Evolutionary conservation across 805 yeast genomes (phyloP).

Genomic region (Diddensiella transvaalensis): DNA sequence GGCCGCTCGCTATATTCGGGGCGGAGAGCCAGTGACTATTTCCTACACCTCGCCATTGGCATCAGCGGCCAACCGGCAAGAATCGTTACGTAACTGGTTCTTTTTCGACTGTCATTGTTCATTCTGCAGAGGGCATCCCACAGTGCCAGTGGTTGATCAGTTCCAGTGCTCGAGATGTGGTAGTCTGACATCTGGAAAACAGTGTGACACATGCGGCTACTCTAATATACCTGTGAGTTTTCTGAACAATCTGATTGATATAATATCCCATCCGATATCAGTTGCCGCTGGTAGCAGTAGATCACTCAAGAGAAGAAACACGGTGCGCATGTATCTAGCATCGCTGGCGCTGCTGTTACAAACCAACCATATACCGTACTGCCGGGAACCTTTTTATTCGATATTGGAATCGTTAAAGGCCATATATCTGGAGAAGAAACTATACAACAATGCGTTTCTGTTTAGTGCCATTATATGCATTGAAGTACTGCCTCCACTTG

Average conservation of each 20-base stretch:
- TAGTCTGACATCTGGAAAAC: neutral
- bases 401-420: neutral
- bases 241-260: neutral
- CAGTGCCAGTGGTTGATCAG: neutral
- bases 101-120: slow-evolving; percentile 4
- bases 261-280: neutral
- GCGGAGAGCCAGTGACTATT: slow-evolving; percentile 4
- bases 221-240: neutral
- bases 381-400: slow-evolving; percentile 1
- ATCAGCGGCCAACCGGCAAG: neutral
- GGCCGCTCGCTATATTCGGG: neutral
- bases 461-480: neutral
- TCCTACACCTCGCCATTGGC: neutral
- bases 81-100: neutral
- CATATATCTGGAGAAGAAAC: neutral
- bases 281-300: neutral
- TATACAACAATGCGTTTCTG: slow-evolving; percentile 1
- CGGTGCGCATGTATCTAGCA: neutral
- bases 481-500: neutral
- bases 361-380: neutral
- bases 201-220: neutral
- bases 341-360: neutral
- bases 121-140: neutral
- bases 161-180: neutral
- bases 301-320: neutral